Percentiles rank a stretch among this genome's conserved stretches.
Evolutionary conservation across 495 filamentous ascomycete genomes (phyloP).

Genomic region (Elasticomyces elasticus): DNA sequence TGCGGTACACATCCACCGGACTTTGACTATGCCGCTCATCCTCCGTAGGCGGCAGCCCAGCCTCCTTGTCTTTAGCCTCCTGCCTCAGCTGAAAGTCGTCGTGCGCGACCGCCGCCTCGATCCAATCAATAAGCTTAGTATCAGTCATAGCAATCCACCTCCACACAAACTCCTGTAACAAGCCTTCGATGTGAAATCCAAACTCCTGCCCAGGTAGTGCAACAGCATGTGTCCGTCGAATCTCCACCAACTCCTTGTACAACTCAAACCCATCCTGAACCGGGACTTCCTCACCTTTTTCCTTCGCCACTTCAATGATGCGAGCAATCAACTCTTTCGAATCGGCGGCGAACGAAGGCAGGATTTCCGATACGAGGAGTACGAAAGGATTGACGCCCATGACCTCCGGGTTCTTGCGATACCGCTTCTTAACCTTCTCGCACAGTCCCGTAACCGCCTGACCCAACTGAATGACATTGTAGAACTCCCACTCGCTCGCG

Average conservation of each 20-base stretch:
- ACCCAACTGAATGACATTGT: slow-evolving; percentile 76
- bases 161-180: slow-evolving; percentile 89
- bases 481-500: slow-evolving; percentile 72
- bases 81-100: slow-evolving; percentile 69
- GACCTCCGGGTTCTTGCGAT: slow-evolving; percentile 75
- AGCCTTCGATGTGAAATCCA: slow-evolving; percentile 72
- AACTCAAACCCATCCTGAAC: slow-evolving; percentile 89
- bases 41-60: slow-evolving; percentile 54
- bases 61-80: slow-evolving; percentile 30
- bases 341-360: slow-evolving; percentile 84
- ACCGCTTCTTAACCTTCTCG: slow-evolving; percentile 83
- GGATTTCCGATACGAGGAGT: slow-evolving; percentile 69
- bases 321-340: slow-evolving; percentile 68
- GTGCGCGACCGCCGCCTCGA: slow-evolving; percentile 80
- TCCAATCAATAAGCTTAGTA: slow-evolving; percentile 66
- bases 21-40: slow-evolving; percentile 86
- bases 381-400: slow-evolving; percentile 81
- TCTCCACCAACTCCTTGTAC: slow-evolving; percentile 75
- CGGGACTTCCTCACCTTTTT: slow-evolving; percentile 60
- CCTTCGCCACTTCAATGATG: slow-evolving; percentile 61
- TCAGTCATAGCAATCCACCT: slow-evolving; percentile 82
- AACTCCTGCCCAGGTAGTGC: slow-evolving; percentile 60
- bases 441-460: slow-evolving; percentile 73
- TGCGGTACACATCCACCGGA: slow-evolving; percentile 84
- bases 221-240: slow-evolving; percentile 65